Conservation (phyloP, 257 asterid genomes). For the Solanum lycopersicoides region DNA sequence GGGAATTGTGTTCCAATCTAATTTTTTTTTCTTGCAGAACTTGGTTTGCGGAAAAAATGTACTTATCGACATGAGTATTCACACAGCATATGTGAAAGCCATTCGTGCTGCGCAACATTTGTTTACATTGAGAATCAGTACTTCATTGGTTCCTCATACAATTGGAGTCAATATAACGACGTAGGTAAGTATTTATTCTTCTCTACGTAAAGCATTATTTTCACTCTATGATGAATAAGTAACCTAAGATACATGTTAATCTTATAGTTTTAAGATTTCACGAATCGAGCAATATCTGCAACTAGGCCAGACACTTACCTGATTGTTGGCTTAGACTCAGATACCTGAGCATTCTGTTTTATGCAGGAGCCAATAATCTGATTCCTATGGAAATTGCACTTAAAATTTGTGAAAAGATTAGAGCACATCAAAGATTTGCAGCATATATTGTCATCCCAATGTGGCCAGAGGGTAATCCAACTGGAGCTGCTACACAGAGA, state of each 20-base stretch:
- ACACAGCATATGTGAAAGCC: conserved; percentile 84
- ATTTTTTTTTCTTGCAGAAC: conserved; percentile 42
- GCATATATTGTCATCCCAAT: conserved; percentile 87
- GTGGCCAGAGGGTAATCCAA: conserved; percentile 99
- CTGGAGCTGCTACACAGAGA: conserved; percentile 90
- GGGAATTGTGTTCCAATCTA: not conserved
- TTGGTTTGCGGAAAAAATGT: conserved; percentile 91
- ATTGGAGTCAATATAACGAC: conserved; percentile 78
- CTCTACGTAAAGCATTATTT: not conserved
- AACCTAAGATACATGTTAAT: not conserved
- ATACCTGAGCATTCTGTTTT: not conserved
- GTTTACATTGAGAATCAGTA: conserved; percentile 94
- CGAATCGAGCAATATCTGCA: not conserved
- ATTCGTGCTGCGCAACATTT: conserved; percentile 94
- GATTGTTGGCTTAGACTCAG: not conserved
- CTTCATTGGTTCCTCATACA: conserved; percentile 92
- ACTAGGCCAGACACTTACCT: not conserved
- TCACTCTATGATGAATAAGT: not conserved
- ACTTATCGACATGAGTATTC: conserved; percentile 95
- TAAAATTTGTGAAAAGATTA: conserved; percentile 78
- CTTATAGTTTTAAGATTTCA: not conserved
- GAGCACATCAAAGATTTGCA: conserved; percentile 89
- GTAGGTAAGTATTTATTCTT: conserved; percentile 40
- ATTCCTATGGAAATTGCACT: conserved; percentile 95
- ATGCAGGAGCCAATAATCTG: conserved; percentile 86